phyloP scores from a whole-genome alignment of 2,329 filamentous ascomycete genomes.

The Diaporthe batatas region DNA sequence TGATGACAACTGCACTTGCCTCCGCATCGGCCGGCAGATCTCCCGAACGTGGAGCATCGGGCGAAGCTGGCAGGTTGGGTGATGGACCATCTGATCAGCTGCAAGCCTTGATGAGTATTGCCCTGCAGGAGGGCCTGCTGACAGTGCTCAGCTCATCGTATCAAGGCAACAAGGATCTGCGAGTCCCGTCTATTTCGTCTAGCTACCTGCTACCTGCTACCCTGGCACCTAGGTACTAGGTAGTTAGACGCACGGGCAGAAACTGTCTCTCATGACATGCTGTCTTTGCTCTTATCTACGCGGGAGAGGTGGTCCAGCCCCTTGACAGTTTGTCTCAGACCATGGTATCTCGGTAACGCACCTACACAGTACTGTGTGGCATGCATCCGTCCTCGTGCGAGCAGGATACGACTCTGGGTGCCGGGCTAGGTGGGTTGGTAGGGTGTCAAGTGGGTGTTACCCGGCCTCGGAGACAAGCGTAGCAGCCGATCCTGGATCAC shows the following conservation, averaged over 20 bases:
- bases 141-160: not conserved
- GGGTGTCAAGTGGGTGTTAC: not conserved
- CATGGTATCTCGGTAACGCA: not conserved
- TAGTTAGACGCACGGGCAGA: constrained; percentile 17
- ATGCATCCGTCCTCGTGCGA: not conserved
- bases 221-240: too few relatives aligned
- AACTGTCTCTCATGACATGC: constrained; percentile 20
- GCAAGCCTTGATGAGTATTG: not conserved
- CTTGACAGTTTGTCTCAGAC: constrained; percentile 29
- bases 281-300: constrained; percentile 19
- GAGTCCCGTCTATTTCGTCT: not conserved
- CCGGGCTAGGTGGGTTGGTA: not conserved
- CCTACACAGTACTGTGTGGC: too few relatives aligned
- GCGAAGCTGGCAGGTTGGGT: not conserved
- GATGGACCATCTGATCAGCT: constrained; percentile 19
- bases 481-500: constrained; percentile 2
- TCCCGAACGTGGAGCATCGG: not conserved
- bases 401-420: not conserved
- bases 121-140: constrained; percentile 6
- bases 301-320: not conserved
- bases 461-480: constrained; percentile 13
- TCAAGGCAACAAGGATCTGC: constrained; percentile 15
- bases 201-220: too few relatives aligned
- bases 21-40: constrained; percentile 26
- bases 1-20: not conserved